These are phyloP conservation scores for Catharanthus roseus DNA, from an alignment of 257 asterid genomes.

Conservation along the genomic window DNA sequence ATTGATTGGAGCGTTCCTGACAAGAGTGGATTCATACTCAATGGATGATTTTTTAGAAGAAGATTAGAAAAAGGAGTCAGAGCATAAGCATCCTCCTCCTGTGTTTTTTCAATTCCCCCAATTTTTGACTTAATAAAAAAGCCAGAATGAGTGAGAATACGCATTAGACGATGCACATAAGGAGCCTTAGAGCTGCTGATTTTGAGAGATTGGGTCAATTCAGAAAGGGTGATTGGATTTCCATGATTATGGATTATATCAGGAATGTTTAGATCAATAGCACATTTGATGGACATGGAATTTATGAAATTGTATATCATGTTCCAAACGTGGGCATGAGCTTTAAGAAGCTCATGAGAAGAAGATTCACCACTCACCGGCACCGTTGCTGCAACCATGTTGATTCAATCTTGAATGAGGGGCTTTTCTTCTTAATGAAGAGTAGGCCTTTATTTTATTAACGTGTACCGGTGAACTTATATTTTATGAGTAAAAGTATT, in stretches of 20 bases:
- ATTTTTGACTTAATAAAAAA: slow-evolving; percentile 5
- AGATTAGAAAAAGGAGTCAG: no score
- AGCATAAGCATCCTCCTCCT: no score
- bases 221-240: slow-evolving; percentile 17
- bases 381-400: no score
- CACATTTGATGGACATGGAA: slow-evolving; percentile 22
- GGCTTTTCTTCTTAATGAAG: no score
- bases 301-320: slow-evolving; percentile 18
- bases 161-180: slow-evolving; percentile 25
- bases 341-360: no score
- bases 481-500: no score
- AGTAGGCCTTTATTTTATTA: no score
- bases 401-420: no score
- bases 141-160: slow-evolving; percentile 24
- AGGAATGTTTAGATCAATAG: slow-evolving; percentile 23
- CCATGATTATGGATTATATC: slow-evolving; percentile 18
- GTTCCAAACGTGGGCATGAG: slow-evolving; percentile 27
- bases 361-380: no score
- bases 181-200: slow-evolving; percentile 14
- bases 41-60: slow-evolving; percentile 8
- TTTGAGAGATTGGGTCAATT: slow-evolving; percentile 15
- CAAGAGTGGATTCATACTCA: not conserved
- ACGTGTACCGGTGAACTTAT: no score
- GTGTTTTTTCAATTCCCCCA: no score
- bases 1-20: slow-evolving; percentile 3